Conservation (phyloP, 352 stramenopile genomes). For the Phytophthora colocasiae region DNA sequence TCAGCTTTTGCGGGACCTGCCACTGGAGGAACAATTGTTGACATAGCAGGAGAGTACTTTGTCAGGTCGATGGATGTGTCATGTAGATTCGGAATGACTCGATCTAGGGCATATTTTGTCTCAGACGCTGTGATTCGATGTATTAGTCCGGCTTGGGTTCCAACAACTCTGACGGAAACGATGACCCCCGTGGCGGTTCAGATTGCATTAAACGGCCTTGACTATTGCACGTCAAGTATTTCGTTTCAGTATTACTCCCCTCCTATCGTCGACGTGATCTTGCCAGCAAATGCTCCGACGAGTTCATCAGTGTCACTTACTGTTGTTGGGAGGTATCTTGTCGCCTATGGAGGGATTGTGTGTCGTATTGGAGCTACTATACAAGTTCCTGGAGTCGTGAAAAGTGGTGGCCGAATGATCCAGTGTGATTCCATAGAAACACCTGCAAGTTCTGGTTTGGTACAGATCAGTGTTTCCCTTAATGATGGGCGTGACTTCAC, state of each 20-base stretch:
- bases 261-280: constrained; percentile 25
- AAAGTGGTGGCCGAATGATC: constrained; percentile 25
- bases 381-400: constrained; percentile 25
- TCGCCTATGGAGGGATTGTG: constrained; percentile 35
- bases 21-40: constrained; percentile 40
- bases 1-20: constrained; percentile 33
- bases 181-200: constrained; percentile 27
- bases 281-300: constrained; percentile 12
- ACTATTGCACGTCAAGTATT: constrained; percentile 38
- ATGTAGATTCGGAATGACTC: constrained; percentile 41
- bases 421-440: constrained; percentile 10
- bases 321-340: constrained; percentile 31
- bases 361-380: constrained; percentile 27
- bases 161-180: constrained; percentile 1
- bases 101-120: constrained; percentile 24
- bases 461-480: constrained; percentile 42
- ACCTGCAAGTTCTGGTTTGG: not conserved
- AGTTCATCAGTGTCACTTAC: constrained; percentile 27
- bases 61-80: constrained; percentile 16
- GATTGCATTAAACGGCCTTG: constrained; percentile 36
- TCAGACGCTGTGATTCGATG: constrained; percentile 37
- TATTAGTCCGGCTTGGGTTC: constrained; percentile 43
- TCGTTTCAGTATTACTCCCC: constrained; percentile 42
- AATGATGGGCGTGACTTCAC: constrained; percentile 51
- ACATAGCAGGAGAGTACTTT: constrained; percentile 35